Percentiles rank a stretch among this genome's conserved stretches.
Conservation (phyloP, 352 stramenopile genomes). For the Phytophthora palmivora region DNA sequence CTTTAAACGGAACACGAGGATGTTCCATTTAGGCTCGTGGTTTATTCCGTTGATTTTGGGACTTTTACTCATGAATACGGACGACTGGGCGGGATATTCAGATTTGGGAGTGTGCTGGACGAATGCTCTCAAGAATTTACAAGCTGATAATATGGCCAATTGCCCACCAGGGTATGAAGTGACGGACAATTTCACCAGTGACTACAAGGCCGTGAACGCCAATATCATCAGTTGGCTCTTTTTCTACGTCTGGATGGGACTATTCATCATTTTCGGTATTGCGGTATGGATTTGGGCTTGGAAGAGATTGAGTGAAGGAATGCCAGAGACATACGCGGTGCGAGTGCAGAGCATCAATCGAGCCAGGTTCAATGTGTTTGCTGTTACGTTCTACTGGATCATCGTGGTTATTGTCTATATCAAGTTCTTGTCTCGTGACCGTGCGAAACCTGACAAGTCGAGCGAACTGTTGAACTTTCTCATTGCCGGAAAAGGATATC, state of each 20-base stretch:
- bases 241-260: slow-evolving; percentile 89
- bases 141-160: slow-evolving; percentile 30
- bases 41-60: slow-evolving; percentile 63
- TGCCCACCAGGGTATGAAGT: slow-evolving; percentile 49
- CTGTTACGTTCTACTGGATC: slow-evolving; percentile 90
- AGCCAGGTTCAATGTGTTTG: slow-evolving; percentile 88
- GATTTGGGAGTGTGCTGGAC: slow-evolving; percentile 90
- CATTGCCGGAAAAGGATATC: slow-evolving; percentile 86
- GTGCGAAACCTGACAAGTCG: slow-evolving; percentile 56
- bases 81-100: slow-evolving; percentile 87
- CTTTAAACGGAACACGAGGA: slow-evolving; percentile 86
- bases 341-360: slow-evolving; percentile 89
- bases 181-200: slow-evolving; percentile 66
- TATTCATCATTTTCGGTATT: slow-evolving; percentile 86
- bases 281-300: slow-evolving; percentile 87
- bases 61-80: slow-evolving; percentile 71
- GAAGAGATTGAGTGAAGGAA: slow-evolving; percentile 87
- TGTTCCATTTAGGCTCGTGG: slow-evolving; percentile 91
- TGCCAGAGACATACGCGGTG: slow-evolving; percentile 89
- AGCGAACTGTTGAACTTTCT: slow-evolving; percentile 89
- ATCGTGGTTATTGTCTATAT: slow-evolving; percentile 84
- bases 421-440: slow-evolving; percentile 73
- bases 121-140: slow-evolving; percentile 78
- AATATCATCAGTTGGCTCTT: slow-evolving; percentile 90
- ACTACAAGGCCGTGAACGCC: slow-evolving; percentile 82